Evolutionary conservation across 495 filamentous ascomycete genomes (phyloP), one percentile per base, ranked within the genome.

Genomic region (Trichocladium antarcticum): DNA sequence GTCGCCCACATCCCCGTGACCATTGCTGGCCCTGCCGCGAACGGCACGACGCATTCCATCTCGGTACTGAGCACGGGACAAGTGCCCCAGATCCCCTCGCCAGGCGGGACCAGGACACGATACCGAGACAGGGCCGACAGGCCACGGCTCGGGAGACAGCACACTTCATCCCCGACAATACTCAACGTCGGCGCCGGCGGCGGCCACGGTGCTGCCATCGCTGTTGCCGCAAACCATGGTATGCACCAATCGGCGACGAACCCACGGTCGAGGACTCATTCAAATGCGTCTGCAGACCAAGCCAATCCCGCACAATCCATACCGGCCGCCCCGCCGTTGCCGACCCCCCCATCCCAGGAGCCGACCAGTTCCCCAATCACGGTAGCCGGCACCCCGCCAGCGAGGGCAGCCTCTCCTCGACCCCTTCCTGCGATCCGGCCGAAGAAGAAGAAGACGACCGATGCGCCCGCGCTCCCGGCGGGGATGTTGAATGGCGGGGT

Each of bases 401-500:
- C 78, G 8, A 72, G 80, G 44, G 70, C 76, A 7, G 67, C 77
- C 10, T 84, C 81, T 31, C 83, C 83, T 12, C 70, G 74, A 46
- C 62, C 67, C 9, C 51, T 59, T 12, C 59, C 66, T 5, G 55
- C 54, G 20, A 56, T 53, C 40, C 71, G 69, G 34, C 59, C 57
- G 53, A 84, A 76, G 66, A 81, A 70, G 60, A 79, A 74, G 62
- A 77, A 75, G 56, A 55, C 63, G 11, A 54, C 61, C 36, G 75
- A 80, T 32, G 63, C 74, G 34, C 71, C 70, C 10, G 57, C 69
- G 14, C 57, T 78, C 2, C 73, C 80, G 47, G 72, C 82, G 1
- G 82, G 81, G n/a, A 73, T 87, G 40, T 77, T 92, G 11, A 85
- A 85, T 57, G 81, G 81, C 44, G 83, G 85, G 6, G 89, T 98